Evolutionary conservation across 805 yeast species (phyloP), one percentile per base, ranked within the genome.

Genomic region (Middelhovenomyces tepae): DNA sequence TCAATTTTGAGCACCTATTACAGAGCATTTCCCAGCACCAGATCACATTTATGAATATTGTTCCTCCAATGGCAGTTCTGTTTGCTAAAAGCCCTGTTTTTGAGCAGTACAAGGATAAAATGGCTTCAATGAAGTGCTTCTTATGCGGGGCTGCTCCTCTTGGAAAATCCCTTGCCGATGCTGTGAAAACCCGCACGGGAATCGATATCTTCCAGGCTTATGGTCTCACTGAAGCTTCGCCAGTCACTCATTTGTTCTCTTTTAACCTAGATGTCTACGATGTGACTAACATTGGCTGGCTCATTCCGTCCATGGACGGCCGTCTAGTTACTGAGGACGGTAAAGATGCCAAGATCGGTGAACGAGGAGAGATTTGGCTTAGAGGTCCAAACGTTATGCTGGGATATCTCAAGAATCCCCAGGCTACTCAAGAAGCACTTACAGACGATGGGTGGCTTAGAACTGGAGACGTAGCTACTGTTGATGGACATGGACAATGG

Each of bases 351-450:
- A 65, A 57, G 16, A 59, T 64, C 67, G 67, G 65, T 22, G 44
- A 48, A 13, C 49, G 56, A 2, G 82, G 82, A 22, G 81, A 75
- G 54, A 57, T 75, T 29, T 54, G 73, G 46, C 34, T 75, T 7
- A 62, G 76, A 34, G 78, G 81, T 0, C 71, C 75, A 8, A 74
- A 71, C 46, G 59, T 71, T 22, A 73, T 72, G 56, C 48, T 43
- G 28, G 67, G 67, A 10, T 75, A 75, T 44, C 68, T 56, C 48
- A 61, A 69, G 36, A 69, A 72, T 43, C 53, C 56, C 15, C 59
- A 60, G 33, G 77, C 73, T 22, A 73, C 76, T 1, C 51, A 42
- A 7, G 66, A 59, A 22, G 52, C 67, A 7, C 43, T 72, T 33
- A 62, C 64, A 31, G 40, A 27, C 19, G 71, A 68, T 14, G 72